phyloP scores from a whole-genome alignment of 106 monocot species.

The Alisma plantagoaquatica region DNA sequence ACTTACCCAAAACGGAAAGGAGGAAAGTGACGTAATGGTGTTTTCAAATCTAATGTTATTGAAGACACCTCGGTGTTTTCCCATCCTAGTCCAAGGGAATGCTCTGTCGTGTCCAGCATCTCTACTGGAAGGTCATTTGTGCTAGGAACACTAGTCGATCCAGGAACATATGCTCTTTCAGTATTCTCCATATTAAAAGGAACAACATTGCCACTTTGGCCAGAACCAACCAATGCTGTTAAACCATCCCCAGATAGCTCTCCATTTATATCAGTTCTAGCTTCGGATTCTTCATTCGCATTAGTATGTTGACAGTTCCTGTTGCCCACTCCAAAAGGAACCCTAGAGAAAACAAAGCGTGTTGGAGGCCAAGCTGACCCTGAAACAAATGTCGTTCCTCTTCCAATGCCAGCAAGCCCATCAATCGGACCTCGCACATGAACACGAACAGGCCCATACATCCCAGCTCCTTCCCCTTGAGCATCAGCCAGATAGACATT shows the following conservation, averaged over 20 bases:
- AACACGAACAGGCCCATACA: constrained; percentile 58
- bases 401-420: constrained; percentile 92
- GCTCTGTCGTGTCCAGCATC: constrained; percentile 58
- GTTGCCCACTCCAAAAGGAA: constrained; percentile 69
- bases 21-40: constrained; percentile 77
- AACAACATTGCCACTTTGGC: constrained; percentile 45
- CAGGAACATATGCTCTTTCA: constrained; percentile 30
- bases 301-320: constrained; percentile 71
- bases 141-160: constrained; percentile 22
- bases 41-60: constrained; percentile 82
- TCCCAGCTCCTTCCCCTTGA: constrained; percentile 64
- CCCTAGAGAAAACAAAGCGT: constrained; percentile 89
- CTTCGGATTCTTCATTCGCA: constrained; percentile 80
- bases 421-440: constrained; percentile 81
- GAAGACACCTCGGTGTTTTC: constrained; percentile 56
- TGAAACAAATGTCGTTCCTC: constrained; percentile 62
- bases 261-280: constrained; percentile 56
- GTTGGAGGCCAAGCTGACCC: constrained; percentile 83
- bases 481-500: constrained; percentile 61
- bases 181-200: constrained; percentile 54
- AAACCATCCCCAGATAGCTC: constrained; percentile 87
- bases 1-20: constrained; percentile 89
- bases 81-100: constrained; percentile 53
- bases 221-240: constrained; percentile 79
- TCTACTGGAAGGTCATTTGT: constrained; percentile 46